These are phyloP conservation scores for Euptelea pleiosperma DNA, from an alignment of 164 flowering plant species.

Conservation along the genomic window DNA sequence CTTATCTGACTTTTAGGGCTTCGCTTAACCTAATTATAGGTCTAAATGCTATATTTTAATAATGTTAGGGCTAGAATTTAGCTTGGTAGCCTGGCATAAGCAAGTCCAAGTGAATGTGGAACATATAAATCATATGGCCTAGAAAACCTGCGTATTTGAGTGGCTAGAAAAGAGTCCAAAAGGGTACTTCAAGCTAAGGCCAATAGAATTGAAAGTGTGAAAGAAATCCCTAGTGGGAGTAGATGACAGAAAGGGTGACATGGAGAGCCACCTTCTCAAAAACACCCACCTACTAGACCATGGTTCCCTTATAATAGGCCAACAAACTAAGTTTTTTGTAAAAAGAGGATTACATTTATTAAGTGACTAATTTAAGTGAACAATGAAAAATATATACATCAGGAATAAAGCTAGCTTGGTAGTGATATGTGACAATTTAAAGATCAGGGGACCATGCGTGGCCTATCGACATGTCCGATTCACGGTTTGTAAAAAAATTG, in stretches of 20 bases:
- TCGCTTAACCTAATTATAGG: conserved; percentile 7
- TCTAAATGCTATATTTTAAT: not conserved
- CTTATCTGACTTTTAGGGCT: not conserved
- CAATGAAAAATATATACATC: no score
- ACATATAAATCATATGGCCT: not conserved
- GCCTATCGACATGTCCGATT: no score
- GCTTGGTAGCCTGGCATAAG: not conserved
- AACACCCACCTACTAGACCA: conserved; percentile 5
- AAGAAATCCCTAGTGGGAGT: not conserved
- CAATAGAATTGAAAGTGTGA: conserved; percentile 3
- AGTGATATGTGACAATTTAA: no score
- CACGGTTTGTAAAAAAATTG: no score
- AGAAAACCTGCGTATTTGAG: not conserved
- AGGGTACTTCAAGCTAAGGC: not conserved
- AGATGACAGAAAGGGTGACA: not conserved
- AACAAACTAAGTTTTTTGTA: no score
- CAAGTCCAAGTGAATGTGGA: not conserved
- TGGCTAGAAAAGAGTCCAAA: not conserved
- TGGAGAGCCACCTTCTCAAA: not conserved
- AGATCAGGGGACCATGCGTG: no score
- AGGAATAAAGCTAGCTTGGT: no score
- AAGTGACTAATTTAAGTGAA: no score
- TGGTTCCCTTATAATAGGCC: no score
- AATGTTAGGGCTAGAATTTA: not conserved
- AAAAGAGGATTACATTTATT: no score